A percentile compares a stretch with the other conserved stretches of the same genome.
Evolutionary conservation across 1,139 yeast species (phyloP).

Genomic region (Debaryomycetaceae sp.): DNA sequence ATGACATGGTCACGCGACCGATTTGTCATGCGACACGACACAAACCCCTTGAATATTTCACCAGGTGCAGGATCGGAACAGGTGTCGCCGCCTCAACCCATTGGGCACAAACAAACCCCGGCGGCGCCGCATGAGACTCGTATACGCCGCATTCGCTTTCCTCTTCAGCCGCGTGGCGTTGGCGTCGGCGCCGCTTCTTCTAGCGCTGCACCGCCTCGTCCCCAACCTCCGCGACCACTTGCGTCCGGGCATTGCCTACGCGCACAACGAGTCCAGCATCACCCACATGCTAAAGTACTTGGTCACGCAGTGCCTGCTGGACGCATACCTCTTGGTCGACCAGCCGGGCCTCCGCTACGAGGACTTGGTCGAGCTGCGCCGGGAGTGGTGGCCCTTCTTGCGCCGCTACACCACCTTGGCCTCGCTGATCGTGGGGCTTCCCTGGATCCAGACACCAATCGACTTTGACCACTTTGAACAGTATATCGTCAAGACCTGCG

Average conservation of each 20-base stretch:
- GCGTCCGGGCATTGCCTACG: constrained; percentile 8
- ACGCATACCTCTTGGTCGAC: constrained; percentile 57
- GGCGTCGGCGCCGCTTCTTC: constrained; percentile 22
- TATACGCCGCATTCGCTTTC: no score
- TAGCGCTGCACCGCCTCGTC: constrained; percentile 35
- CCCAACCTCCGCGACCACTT: constrained; percentile 24
- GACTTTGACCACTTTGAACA: constrained; percentile 39
- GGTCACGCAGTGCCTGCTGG: constrained; percentile 54
- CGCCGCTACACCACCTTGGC: constrained; percentile 45
- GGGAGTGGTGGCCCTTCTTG: constrained; percentile 41
- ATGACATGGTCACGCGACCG: no score
- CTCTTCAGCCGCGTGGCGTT: no score
- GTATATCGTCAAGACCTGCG: constrained; percentile 35
- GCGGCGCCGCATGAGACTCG: no score
- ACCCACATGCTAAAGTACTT: constrained; percentile 36
- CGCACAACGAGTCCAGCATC: constrained; percentile 19
- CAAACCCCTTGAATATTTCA: no score
- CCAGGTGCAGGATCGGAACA: no score
- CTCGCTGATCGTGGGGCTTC: constrained; percentile 54
- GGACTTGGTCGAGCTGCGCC: constrained; percentile 39
- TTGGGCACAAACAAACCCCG: no score
- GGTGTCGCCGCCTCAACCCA: no score
- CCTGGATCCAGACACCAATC: constrained; percentile 35
- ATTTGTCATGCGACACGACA: no score
- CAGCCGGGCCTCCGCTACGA: constrained; percentile 54